These are phyloP conservation scores for Conringia planisiliqua DNA, from an alignment of 345 rosid genomes.

Conservation along the genomic window DNA sequence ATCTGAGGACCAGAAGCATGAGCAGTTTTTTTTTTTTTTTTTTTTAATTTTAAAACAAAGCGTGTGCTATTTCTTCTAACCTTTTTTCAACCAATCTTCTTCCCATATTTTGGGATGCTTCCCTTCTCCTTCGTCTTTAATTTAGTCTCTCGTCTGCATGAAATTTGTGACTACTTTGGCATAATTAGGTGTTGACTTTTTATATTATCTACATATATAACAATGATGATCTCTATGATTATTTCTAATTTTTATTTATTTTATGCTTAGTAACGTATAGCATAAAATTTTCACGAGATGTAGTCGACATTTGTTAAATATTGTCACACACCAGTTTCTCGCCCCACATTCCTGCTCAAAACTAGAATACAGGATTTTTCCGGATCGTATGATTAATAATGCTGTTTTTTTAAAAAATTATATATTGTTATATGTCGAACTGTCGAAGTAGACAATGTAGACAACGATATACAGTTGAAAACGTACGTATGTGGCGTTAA, in stretches of 20 bases:
- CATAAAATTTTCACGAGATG: not conserved
- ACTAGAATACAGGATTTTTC: not conserved
- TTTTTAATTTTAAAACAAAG: not conserved
- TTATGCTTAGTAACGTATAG: not conserved
- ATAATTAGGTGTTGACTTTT: not conserved
- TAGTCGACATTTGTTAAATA: not conserved
- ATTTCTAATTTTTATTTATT: not conserved
- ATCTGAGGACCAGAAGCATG: not conserved
- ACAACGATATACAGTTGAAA: not conserved
- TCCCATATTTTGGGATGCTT: slow-evolving; percentile 1
- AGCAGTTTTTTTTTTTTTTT: too few relatives aligned
- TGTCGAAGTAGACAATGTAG: not conserved
- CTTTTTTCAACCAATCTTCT: not conserved
- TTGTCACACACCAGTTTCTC: not conserved
- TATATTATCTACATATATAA: not conserved
- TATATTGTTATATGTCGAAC: too few relatives aligned
- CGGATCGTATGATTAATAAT: not conserved
- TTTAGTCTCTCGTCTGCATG: not conserved
- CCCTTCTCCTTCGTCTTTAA: not conserved
- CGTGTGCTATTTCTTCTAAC: not conserved
- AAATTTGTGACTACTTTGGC: not conserved
- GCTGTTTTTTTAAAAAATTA: too few relatives aligned
- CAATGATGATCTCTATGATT: not conserved
- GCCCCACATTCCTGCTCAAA: not conserved
- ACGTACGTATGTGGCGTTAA: not conserved